Percentiles rank a stretch among this genome's conserved stretches.
Conservation (phyloP, 116 monocot genomes). For the Phalaenopsis hybrid region DNA sequence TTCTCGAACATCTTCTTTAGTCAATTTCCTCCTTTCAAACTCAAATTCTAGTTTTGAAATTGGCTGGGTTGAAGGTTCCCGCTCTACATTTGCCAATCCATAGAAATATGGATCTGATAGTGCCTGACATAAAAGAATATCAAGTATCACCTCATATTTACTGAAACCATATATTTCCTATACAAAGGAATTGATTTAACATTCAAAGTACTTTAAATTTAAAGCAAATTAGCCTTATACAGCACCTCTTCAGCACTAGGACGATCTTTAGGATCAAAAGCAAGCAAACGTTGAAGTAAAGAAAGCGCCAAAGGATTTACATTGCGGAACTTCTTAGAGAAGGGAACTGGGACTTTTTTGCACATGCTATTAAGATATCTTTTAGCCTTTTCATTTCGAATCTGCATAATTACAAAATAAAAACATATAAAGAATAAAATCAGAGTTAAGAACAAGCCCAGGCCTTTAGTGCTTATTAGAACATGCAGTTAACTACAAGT, state of each 20-base stretch:
- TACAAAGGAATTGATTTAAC: background rate
- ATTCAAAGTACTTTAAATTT: background rate
- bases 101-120: slow-evolving; percentile 53
- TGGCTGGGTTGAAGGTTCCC: slow-evolving; percentile 52
- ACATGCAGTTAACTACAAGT: background rate
- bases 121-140: slow-evolving; percentile 23
- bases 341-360: slow-evolving; percentile 46
- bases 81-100: slow-evolving; percentile 40
- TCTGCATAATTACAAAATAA: slow-evolving; percentile 25
- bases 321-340: slow-evolving; percentile 55
- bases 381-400: slow-evolving; percentile 78
- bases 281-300: slow-evolving; percentile 56
- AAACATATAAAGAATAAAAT: background rate
- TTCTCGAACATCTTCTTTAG: slow-evolving; percentile 59
- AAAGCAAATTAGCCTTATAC: background rate
- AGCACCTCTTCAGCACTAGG: slow-evolving; percentile 68
- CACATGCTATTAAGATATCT: slow-evolving; percentile 72
- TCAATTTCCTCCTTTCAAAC: slow-evolving; percentile 56
- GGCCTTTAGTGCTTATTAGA: background rate
- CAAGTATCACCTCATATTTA: background rate
- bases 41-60: slow-evolving; percentile 69
- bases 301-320: slow-evolving; percentile 59
- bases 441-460: background rate
- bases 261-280: slow-evolving; percentile 81
- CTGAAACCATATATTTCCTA: background rate